phyloP scores from a whole-genome alignment of 208 protist species.

The Crithidia expoeki region DNA sequence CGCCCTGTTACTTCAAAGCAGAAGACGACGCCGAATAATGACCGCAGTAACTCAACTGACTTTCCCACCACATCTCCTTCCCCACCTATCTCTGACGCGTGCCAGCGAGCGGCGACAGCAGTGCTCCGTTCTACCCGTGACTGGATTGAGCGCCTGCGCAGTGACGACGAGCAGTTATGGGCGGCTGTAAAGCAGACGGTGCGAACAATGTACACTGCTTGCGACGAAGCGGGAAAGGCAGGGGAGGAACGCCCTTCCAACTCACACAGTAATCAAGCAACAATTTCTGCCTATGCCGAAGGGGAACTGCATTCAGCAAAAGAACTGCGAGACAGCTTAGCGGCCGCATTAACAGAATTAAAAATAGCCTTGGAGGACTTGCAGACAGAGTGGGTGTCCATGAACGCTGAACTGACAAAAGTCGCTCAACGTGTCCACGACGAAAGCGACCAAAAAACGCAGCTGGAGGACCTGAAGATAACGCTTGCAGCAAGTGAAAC shows the following conservation, averaged over 20 bases:
- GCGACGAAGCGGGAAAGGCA: not conserved
- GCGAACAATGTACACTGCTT: not conserved
- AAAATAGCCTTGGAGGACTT: not conserved
- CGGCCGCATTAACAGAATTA: not conserved
- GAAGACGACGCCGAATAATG: not conserved
- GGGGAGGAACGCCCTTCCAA: not conserved
- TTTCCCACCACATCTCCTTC: not conserved
- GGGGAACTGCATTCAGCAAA: not conserved
- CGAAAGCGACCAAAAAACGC: not conserved
- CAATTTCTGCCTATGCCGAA: not conserved
- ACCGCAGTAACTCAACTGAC: not conserved
- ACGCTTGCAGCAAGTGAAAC: not conserved
- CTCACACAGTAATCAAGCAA: no score
- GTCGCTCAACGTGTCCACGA: not conserved
- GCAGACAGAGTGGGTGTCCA: not conserved
- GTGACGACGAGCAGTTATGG: slow-evolving; percentile 15
- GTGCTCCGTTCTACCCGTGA: slow-evolving; percentile 12
- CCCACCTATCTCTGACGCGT: not conserved
- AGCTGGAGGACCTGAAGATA: not conserved
- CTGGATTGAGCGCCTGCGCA: slow-evolving; percentile 11
- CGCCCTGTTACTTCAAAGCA: not conserved
- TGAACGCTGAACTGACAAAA: not conserved
- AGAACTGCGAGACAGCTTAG: slow-evolving; percentile 3
- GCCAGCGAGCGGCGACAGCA: slow-evolving; percentile 10
- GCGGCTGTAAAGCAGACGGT: slow-evolving; percentile 1